A percentile compares a stretch with the other conserved stretches of the same genome.
Evolutionary conservation across 345 rosid genomes (phyloP).

Genomic region (Gossypium longicalyx): DNA sequence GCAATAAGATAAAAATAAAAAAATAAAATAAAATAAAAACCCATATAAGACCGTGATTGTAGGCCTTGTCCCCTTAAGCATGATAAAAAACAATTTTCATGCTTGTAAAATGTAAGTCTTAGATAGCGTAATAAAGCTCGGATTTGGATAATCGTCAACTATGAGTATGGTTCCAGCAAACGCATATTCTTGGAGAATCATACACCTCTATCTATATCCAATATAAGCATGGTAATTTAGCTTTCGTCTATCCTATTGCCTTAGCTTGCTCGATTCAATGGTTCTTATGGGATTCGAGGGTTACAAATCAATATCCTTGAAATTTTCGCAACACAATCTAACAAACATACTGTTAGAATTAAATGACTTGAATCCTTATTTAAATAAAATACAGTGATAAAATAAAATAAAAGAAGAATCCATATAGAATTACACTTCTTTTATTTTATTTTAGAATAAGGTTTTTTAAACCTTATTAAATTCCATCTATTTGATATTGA

Average conservation of each 20-base stretch:
- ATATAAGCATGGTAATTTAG: no score
- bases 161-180: no score
- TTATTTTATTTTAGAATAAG: no score
- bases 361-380: no score
- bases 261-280: not conserved
- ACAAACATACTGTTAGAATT: no score
- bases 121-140: not conserved
- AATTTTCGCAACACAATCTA: not conserved
- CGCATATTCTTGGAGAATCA: no score
- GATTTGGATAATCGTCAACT: not conserved
- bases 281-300: not conserved
- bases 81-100: not conserved
- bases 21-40: not conserved
- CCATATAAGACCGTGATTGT: not conserved
- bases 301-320: not conserved
- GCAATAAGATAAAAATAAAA: slow-evolving; percentile 14
- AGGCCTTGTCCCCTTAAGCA: not conserved
- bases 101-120: not conserved
- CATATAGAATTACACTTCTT: no score
- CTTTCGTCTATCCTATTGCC: not conserved
- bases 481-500: no score
- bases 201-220: not conserved
- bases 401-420: no score
- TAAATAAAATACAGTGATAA: no score
- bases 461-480: no score